These are phyloP conservation scores for Xylaria longipes DNA, from an alignment of 495 filamentous ascomycete genomes.

Conservation along the genomic window DNA sequence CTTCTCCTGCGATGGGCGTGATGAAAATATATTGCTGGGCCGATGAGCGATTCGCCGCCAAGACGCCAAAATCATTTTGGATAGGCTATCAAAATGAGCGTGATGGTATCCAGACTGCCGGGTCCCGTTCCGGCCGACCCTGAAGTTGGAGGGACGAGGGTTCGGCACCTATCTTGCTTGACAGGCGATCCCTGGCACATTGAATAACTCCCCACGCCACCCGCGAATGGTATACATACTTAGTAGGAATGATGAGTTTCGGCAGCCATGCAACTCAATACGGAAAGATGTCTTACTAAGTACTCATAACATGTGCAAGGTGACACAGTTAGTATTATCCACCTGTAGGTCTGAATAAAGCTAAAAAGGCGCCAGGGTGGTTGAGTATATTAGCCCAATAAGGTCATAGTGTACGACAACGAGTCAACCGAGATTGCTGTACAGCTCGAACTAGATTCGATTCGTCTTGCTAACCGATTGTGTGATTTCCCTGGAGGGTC, in stretches of 20 bases:
- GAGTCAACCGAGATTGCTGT: conserved; percentile 16
- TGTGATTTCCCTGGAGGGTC: neutral
- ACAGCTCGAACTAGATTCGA: conserved; percentile 10
- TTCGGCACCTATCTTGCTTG: neutral
- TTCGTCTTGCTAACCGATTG: conserved; percentile 17
- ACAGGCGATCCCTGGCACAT: neutral
- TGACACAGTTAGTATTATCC: neutral
- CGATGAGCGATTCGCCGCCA: neutral
- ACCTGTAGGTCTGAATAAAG: neutral
- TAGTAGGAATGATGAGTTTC: neutral
- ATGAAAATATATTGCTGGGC: neutral
- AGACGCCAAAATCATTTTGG: neutral
- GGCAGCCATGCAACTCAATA: neutral
- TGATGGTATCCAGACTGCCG: conserved; percentile 15
- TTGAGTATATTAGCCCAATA: neutral
- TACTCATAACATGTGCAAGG: neutral
- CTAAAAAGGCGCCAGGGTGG: neutral
- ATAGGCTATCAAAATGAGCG: neutral
- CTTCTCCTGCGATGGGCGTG: neutral
- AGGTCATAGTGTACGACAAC: conserved; percentile 8
- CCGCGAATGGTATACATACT: neutral
- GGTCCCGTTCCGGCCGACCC: neutral
- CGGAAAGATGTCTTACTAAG: conserved; percentile 12
- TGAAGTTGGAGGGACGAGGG: neutral
- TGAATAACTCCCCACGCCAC: neutral